Percentiles rank a stretch among this genome's conserved stretches.
Conservation (phyloP, 371 early-diverging fungal species). For the Apophysomyces ossiformis region DNA sequence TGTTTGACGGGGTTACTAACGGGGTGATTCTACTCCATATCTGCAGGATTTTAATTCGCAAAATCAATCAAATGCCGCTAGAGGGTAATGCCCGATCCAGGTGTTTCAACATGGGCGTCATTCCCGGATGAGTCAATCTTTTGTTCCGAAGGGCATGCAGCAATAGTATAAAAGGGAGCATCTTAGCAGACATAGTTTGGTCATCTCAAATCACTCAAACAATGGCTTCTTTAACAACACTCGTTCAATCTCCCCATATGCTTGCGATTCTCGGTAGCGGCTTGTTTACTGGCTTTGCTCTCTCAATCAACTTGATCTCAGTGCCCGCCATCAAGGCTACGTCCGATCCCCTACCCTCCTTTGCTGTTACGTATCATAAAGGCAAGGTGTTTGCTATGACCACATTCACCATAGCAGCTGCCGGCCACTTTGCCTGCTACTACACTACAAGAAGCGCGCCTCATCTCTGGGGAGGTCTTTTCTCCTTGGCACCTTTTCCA, state of each 20-base stretch:
- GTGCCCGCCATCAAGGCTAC: constrained; percentile 9
- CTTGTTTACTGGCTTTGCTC: constrained; percentile 19
- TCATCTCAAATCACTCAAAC: no score
- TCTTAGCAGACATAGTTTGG: no score
- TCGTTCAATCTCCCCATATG: not conserved
- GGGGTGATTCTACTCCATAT: no score
- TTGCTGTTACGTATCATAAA: constrained; percentile 7
- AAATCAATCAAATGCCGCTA: no score
- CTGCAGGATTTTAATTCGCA: no score
- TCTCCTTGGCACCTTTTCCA: constrained; percentile 4
- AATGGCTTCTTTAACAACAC: not conserved
- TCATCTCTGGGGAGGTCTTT: constrained; percentile 6
- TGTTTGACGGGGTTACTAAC: no score
- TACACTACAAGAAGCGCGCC: constrained; percentile 10
- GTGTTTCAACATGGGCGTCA: no score
- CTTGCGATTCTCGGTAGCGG: constrained; percentile 16
- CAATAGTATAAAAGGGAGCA: no score
- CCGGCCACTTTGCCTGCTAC: constrained; percentile 16
- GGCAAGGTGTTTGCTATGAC: constrained; percentile 10
- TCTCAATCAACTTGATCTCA: constrained; percentile 5
- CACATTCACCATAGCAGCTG: constrained; percentile 1
- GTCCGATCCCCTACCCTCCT: constrained; percentile 13
- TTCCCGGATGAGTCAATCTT: no score
- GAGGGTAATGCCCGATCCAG: no score
- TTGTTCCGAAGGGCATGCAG: no score